Conservation (phyloP, 176 grass and related monocot species). For the Oryza brachyantha region DNA sequence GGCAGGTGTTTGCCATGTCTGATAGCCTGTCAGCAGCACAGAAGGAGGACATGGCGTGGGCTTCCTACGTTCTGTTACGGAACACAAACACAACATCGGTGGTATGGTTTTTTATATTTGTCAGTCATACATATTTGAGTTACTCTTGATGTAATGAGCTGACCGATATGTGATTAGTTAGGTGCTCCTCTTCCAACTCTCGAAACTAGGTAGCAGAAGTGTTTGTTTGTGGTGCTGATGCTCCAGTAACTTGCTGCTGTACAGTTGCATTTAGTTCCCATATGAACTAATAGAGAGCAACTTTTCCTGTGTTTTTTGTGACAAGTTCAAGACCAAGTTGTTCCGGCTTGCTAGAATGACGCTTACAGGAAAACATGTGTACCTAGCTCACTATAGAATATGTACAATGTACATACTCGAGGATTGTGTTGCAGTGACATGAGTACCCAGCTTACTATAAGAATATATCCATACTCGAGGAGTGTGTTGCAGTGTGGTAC, state of each 20-base stretch:
- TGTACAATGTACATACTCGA: slow-evolving; percentile 5
- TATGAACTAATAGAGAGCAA: background rate
- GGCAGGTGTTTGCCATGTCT: slow-evolving; percentile 71
- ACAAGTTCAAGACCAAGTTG: background rate
- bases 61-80: slow-evolving; percentile 70
- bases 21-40: slow-evolving; percentile 45
- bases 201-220: background rate
- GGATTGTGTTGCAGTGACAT: background rate
- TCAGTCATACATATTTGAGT: background rate
- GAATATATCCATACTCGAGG: background rate
- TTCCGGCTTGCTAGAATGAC: background rate
- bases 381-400: background rate
- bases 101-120: slow-evolving; percentile 33
- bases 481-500: background rate
- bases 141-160: slow-evolving; percentile 3
- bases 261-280: background rate
- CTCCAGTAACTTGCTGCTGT: background rate
- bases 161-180: background rate
- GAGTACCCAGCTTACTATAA: background rate
- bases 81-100: slow-evolving; percentile 86
- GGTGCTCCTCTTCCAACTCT: background rate
- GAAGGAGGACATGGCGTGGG: slow-evolving; percentile 86
- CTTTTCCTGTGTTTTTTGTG: background rate
- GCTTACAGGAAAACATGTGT: background rate
- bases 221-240: background rate